Evolutionary conservation across 1,284 basidiomycete genomes (phyloP).

Genomic region (Apiotrichum laibachii): DNA sequence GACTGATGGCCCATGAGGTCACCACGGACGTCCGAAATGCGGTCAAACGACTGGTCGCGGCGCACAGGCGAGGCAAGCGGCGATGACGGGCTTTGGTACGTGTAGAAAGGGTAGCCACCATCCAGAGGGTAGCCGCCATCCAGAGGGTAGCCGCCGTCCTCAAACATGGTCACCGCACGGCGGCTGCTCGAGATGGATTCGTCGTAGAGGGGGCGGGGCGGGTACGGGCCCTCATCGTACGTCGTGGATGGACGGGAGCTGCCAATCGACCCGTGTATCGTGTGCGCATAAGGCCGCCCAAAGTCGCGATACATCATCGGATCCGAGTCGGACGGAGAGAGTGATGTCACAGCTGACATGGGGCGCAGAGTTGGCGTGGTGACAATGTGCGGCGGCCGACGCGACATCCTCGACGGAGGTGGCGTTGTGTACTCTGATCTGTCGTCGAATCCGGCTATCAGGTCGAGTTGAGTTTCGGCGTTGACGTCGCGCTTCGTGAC

Average conservation of each 20-base stretch:
- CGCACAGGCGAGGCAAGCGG: neutral
- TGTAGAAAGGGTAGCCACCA: neutral
- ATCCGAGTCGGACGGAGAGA: neutral
- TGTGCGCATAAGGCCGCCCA: conserved; percentile 1
- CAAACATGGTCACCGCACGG: neutral
- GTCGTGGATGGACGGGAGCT: neutral
- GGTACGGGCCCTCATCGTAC: conserved; percentile 3
- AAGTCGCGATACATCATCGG: neutral
- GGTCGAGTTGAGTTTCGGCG: conserved; percentile 25
- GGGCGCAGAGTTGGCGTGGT: neutral
- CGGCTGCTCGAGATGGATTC: neutral
- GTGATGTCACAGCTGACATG: neutral
- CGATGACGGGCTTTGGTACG: neutral
- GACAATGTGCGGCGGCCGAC: neutral
- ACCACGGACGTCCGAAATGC: conserved; percentile 15
- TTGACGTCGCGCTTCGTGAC: neutral
- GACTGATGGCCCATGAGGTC: conserved; percentile 22
- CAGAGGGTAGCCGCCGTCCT: neutral
- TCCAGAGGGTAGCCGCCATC: neutral
- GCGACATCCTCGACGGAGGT: conserved; percentile 1
- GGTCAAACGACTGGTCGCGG: neutral
- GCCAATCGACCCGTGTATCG: conserved; percentile 1
- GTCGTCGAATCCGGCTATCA: conserved; percentile 17
- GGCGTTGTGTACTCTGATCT: neutral
- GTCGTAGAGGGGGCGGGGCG: neutral